Base-by-base conservation (phyloP, 495 filamentous ascomycete genomes). In the Tuber magnatum region DNA sequence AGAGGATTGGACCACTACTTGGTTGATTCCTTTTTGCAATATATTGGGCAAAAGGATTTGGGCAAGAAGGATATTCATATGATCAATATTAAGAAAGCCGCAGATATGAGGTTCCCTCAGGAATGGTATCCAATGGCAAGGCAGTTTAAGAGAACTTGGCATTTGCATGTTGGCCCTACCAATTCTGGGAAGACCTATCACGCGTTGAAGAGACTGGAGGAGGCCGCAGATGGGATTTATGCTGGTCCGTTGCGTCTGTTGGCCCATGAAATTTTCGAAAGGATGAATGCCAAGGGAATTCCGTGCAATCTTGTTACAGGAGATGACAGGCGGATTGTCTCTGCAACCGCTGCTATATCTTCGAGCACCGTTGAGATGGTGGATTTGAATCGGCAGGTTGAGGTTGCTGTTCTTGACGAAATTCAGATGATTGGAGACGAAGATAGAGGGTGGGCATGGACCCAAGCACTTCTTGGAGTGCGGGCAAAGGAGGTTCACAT, bases 101-200 rank as follows among this genome's bases (percentile, higher is more conserved):
- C 92, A 28, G 93, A 98, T 84, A 83, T 97, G 69, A 88, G 93
- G 44, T 93, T 89, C 82, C 96, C 96, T 0, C 87, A 89, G 71
- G 95, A 97, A 81, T 97, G 94, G 95, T 99, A 91, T 82, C 93
- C 94, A 3, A 87, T 85, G 9, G 92, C 96, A 35, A 88, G 96
- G 70, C 85, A 88, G 32, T 84, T 94, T 74, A 91, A 94, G 81
- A 87, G 96, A 48, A 94, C 89, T 3, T 87, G 97, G 73, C 92
- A 97, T 86, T 85, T 99, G 14, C 96, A 99, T 82, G 94, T 99
- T 69, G 96, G 96, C 2, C 96, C 96, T 0, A 99, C 96, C 3
- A 99, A 99, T 84, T 97, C 94, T 8, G 96, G 96, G 74, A 99
- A 99, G 85, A 99, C 96, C 3, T 98, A 98, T 83, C 91, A 93